Percentiles rank a stretch among this genome's conserved stretches.
These are phyloP conservation scores for Wickerhamomyces sydowiorum DNA, from an alignment of 805 yeast species.

Conservation along the genomic window DNA sequence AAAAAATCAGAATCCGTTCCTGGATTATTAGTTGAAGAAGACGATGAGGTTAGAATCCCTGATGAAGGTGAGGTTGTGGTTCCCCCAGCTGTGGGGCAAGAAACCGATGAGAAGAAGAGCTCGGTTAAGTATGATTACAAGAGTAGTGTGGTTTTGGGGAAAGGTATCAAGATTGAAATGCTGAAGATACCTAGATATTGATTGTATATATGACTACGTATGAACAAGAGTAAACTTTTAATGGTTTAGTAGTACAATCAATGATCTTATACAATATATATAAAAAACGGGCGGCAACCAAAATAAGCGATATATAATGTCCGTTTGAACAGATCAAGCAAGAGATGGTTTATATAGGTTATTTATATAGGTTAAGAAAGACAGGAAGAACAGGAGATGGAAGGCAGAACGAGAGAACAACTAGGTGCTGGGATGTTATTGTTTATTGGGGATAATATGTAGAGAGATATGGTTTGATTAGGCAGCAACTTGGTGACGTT, in stretches of 20 bases:
- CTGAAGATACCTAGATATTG: conserved; percentile 10
- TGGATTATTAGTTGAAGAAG: conserved; percentile 3
- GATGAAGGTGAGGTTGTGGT: conserved; percentile 11
- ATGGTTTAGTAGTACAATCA: not conserved
- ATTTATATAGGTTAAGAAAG: too few relatives aligned
- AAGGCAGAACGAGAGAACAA: not conserved
- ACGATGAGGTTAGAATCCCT: conserved; percentile 8
- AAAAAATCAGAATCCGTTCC: not conserved
- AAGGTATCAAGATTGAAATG: conserved; percentile 17
- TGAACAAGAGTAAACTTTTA: too few relatives aligned
- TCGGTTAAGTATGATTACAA: conserved; percentile 16
- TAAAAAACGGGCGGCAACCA: not conserved
- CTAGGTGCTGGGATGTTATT: not conserved
- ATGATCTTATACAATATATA: not conserved
- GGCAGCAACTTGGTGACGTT: conserved; percentile 19
- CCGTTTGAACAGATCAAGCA: not conserved
- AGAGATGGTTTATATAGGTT: too few relatives aligned
- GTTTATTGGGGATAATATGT: not conserved
- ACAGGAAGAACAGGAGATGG: too few relatives aligned
- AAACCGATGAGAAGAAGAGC: conserved; percentile 10
- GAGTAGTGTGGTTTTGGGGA: conserved; percentile 6
- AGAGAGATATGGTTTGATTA: conserved; percentile 2
- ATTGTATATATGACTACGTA: too few relatives aligned
- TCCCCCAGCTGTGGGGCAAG: not conserved
- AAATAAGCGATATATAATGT: not conserved